Percentiles rank a stretch among this genome's conserved stretches.
These are phyloP conservation scores for Camellia sinensis DNA, from an alignment of 148 eudicot genomes.

Conservation along the genomic window DNA sequence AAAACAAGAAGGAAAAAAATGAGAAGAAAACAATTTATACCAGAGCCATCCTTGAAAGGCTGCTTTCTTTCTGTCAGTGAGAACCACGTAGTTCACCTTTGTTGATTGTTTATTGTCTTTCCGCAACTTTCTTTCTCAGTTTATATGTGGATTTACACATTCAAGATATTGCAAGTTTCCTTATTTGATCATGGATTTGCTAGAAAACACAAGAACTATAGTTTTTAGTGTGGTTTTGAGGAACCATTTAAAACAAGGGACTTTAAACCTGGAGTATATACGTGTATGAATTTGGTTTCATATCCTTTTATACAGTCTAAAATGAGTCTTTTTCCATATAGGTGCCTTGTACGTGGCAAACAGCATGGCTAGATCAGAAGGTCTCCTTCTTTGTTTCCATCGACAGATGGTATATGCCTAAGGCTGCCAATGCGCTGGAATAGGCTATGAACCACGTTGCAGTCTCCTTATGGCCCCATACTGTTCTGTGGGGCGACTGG, in stretches of 20 bases:
- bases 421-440: slow-evolving; percentile 65
- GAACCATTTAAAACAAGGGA: neutral
- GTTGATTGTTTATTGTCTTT: neutral
- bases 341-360: slow-evolving; percentile 76
- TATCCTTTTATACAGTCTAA: neutral
- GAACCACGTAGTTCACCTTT: neutral
- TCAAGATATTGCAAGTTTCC: neutral
- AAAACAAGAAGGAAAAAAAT: neutral
- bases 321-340: slow-evolving; percentile 17
- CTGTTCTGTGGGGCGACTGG: slow-evolving; percentile 58
- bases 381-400: slow-evolving; percentile 72
- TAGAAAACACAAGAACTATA: neutral
- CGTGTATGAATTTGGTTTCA: neutral
- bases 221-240: neutral
- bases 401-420: slow-evolving; percentile 70
- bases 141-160: neutral
- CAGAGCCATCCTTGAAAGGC: neutral
- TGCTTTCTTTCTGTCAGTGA: neutral
- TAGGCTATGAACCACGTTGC: slow-evolving; percentile 61
- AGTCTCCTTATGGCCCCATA: slow-evolving; percentile 89
- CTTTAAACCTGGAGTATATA: too few species aligned
- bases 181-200: neutral
- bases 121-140: neutral
- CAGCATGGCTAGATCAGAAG: slow-evolving; percentile 67
- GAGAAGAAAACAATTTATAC: too few species aligned